phyloP scores from a whole-genome alignment of 2,329 filamentous ascomycete species.

The Botrytis tulipae region DNA sequence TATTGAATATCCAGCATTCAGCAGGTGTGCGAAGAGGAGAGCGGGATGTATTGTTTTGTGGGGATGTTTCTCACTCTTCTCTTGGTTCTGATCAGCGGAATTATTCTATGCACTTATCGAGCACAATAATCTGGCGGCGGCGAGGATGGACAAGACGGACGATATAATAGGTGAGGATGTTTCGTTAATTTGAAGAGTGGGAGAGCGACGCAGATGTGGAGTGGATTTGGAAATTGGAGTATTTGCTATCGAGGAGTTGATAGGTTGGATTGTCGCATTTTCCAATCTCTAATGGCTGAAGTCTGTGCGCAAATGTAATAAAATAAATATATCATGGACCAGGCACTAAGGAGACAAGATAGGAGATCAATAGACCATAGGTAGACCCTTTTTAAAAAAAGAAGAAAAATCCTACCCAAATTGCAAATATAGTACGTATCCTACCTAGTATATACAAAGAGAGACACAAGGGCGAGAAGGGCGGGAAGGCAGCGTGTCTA shows the following conservation, averaged over 20 bases:
- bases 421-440: background rate
- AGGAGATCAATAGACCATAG: background rate
- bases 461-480: background rate
- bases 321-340: background rate
- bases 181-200: constrained; percentile 11
- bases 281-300: background rate
- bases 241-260: background rate
- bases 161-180: constrained; percentile 3
- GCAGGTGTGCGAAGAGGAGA: background rate
- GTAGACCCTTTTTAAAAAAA: background rate
- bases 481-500: background rate
- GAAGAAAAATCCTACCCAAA: background rate
- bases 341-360: background rate
- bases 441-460: background rate
- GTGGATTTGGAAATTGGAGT: background rate
- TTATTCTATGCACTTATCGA: constrained; percentile 6
- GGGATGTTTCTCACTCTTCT: background rate
- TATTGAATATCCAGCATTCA: background rate
- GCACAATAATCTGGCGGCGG: background rate
- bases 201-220: background rate
- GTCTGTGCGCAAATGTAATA: constrained; percentile 1
- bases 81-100: constrained; percentile 8
- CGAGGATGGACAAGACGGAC: constrained; percentile 7
- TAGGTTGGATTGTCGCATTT: background rate
- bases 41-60: background rate